Evolutionary conservation across 2,329 filamentous ascomycete species (phyloP).

Genomic region (Aspergillus puulaauensis): DNA sequence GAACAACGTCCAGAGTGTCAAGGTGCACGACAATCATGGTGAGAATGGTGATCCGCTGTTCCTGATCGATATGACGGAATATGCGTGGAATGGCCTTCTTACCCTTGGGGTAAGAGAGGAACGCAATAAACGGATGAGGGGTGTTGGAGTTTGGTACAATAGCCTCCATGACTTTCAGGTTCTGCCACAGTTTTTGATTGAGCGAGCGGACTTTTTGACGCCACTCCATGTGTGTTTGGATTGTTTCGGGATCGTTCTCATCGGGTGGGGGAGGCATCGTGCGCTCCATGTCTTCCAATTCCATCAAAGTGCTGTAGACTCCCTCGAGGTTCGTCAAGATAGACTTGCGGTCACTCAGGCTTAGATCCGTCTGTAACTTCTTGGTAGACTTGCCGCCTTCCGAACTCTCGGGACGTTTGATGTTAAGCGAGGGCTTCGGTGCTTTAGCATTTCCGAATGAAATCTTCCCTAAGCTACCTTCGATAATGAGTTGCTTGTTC

Average conservation of each 20-base stretch:
- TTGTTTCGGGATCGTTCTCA: constrained; percentile 66
- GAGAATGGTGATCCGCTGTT: constrained; percentile 87
- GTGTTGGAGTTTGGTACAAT: constrained; percentile 70
- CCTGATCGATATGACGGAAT: constrained; percentile 87
- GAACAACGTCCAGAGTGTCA: constrained; percentile 86
- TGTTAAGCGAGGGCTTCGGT: constrained; percentile 88
- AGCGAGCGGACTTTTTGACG: constrained; percentile 67
- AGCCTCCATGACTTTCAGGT: constrained; percentile 89
- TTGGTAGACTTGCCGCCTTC: constrained; percentile 56
- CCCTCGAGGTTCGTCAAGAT: constrained; percentile 83
- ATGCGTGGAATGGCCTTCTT: constrained; percentile 94
- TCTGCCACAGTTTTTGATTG: constrained; percentile 78
- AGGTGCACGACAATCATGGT: constrained; percentile 95
- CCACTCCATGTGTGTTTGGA: constrained; percentile 78
- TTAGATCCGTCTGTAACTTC: constrained; percentile 51
- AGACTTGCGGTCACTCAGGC: constrained; percentile 73
- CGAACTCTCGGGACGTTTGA: constrained; percentile 78
- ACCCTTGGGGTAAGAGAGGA: constrained; percentile 90
- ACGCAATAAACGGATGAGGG: constrained; percentile 90
- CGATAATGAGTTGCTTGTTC: constrained; percentile 94
- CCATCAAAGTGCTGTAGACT: constrained; percentile 86
- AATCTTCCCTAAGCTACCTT: constrained; percentile 95
- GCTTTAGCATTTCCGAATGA: constrained; percentile 99
- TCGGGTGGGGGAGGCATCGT: constrained; percentile 69
- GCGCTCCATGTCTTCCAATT: constrained; percentile 89